phyloP scores from a whole-genome alignment of 2,329 filamentous ascomycete genomes.

The Stachybotrys echinatus region DNA sequence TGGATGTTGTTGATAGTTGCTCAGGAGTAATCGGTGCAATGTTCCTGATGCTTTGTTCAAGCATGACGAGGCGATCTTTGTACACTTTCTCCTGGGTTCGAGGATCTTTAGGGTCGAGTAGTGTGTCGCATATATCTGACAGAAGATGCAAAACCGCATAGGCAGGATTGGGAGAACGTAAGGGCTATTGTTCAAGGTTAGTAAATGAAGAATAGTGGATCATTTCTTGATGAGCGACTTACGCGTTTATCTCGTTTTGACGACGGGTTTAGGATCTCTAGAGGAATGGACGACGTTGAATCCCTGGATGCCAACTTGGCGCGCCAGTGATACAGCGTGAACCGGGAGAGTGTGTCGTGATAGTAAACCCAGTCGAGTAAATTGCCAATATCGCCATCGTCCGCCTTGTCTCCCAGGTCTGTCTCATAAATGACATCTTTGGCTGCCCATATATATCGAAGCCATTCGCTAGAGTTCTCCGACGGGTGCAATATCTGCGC shows the following conservation, averaged over 20 bases:
- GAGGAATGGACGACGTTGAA: too few species aligned
- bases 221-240: too few species aligned
- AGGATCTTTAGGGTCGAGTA: slow-evolving; percentile 9
- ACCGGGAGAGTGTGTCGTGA: slow-evolving; percentile 11
- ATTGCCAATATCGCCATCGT: not conserved
- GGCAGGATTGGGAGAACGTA: slow-evolving; percentile 5
- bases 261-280: too few species aligned
- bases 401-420: not conserved
- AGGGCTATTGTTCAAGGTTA: slow-evolving; percentile 2
- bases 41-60: slow-evolving; percentile 6
- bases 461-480: slow-evolving; percentile 13
- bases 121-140: slow-evolving; percentile 7
- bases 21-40: not conserved
- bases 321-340: too few species aligned
- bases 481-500: slow-evolving; percentile 10
- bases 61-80: slow-evolving; percentile 4
- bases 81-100: slow-evolving; percentile 7
- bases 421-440: slow-evolving; percentile 9
- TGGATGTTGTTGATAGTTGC: not conserved
- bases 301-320: too few species aligned
- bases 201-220: too few species aligned
- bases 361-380: slow-evolving; percentile 15
- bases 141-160: slow-evolving; percentile 11
- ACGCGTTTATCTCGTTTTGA: too few species aligned
- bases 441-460: slow-evolving; percentile 12